Percentiles rank a stretch among this genome's conserved stretches.
These are phyloP conservation scores for Stephania japonica DNA, from an alignment of 164 flowering plant genomes.

Conservation along the genomic window DNA sequence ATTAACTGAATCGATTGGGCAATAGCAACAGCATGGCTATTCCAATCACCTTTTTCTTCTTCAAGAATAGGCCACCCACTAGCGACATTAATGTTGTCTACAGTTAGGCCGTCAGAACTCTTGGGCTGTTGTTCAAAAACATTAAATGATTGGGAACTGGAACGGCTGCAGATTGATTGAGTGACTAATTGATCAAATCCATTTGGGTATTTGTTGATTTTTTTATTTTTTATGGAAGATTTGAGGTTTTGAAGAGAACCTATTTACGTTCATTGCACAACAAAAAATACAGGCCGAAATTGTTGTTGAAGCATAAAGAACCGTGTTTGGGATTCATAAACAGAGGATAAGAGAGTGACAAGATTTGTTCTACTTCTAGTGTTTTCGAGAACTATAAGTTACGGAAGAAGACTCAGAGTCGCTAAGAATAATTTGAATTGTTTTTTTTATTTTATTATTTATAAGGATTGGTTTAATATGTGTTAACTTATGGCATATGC, in stretches of 20 bases:
- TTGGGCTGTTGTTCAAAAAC: constrained; percentile 25
- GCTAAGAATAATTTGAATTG: too few species aligned
- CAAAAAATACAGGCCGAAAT: background rate
- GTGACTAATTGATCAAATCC: background rate
- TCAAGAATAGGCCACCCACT: constrained; percentile 67
- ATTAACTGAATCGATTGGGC: constrained; percentile 86
- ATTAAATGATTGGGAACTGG: constrained; percentile 51
- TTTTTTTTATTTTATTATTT: too few species aligned
- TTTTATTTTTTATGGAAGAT: too few species aligned
- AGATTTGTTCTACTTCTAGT: background rate
- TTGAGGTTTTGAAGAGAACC: background rate
- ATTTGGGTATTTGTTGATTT: constrained; percentile 9
- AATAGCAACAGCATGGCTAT: constrained; percentile 82
- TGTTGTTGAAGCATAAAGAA: background rate
- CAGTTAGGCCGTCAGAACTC: constrained; percentile 85
- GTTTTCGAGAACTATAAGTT: constrained; percentile 2
- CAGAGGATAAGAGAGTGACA: too few species aligned
- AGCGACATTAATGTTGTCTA: constrained; percentile 52
- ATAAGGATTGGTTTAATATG: too few species aligned
- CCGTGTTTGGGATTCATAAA: background rate
- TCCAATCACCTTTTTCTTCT: constrained; percentile 86
- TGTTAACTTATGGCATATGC: too few species aligned
- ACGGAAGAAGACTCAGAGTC: too few species aligned
- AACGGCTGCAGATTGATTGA: constrained; percentile 15
- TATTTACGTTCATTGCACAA: background rate